Evolutionary conservation across 2,329 filamentous ascomycete genomes (phyloP), one percentile per base, ranked within the genome.

Genomic region (Calonectria montana): DNA sequence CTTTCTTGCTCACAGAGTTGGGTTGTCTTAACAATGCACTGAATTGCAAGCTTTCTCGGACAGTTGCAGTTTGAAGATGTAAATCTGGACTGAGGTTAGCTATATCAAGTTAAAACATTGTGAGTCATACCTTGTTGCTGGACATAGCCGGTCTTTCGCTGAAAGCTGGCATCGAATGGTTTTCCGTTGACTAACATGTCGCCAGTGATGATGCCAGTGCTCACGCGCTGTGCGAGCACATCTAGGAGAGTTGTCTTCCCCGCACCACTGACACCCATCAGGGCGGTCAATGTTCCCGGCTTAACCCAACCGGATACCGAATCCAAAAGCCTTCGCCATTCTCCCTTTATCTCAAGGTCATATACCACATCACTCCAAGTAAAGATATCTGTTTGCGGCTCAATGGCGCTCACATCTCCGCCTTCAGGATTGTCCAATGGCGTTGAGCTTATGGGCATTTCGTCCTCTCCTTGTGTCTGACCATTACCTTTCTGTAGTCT

Each of bases 261-360:
- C 0, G 85, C 85, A 29, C 85, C 85, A 25, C 79, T 90, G 0
- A 91, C 90, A 47, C 92, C 90, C 90, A 92, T 92, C 7, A 97
- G 86, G 2, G 94, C 95, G 3, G 95, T 97, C 39, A 97, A 84
- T 1, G 94, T 97, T 35, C 95, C 95, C 0, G 95, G 95, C 81
- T 96, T 96, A 69, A 98, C 94, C 94, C 94, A 97, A 7, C 95
- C 95, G 76, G 94, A 91, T 2, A 97, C 93, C 68, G 95, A 86
- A 75, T 97, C 92, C 65, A 98, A 84, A 72, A 98, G 81, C 21
- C 93, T 89, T n/a, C 94, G 90, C 1, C 87, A 84, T 74, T 94
- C 90, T 1, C 87, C 88, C 83, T 97, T 97, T 83, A 97, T 94
- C 76, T 93, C 89, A 74, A 91, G 88, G 23, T 91, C 87, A 69